phyloP scores from a whole-genome alignment of 768 basidiomycete genomes.

The Gloeophyllum trabeum region DNA sequence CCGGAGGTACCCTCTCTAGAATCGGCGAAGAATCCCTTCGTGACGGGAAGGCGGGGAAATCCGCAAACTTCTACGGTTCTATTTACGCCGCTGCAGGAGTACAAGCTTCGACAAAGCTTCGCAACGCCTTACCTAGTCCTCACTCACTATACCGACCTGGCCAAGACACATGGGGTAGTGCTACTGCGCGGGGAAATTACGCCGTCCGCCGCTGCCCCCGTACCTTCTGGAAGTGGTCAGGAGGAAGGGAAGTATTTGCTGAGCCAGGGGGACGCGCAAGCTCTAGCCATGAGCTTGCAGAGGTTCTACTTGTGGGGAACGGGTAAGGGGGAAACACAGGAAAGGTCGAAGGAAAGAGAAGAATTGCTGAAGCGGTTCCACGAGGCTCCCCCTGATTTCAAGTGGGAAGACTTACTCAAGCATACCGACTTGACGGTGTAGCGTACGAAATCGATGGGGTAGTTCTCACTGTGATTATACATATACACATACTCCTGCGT shows the following conservation, averaged over 20 bases:
- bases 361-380: conserved; percentile 62
- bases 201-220: conserved; percentile 41
- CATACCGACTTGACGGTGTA: too few relatives aligned
- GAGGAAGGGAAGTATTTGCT: conserved; percentile 44
- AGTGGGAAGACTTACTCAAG: conserved; percentile 65
- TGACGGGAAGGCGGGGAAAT: conserved; percentile 24
- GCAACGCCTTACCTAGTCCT: conserved; percentile 87
- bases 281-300: conserved; percentile 72
- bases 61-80: conserved; percentile 65
- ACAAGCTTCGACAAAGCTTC: conserved; percentile 73
- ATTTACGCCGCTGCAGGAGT: conserved; percentile 91
- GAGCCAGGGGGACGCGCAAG: conserved; percentile 73
- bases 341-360: conserved; percentile 27
- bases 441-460: too few relatives aligned
- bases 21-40: conserved; percentile 30
- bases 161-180: conserved; percentile 67
- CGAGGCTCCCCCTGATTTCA: conserved; percentile 66
- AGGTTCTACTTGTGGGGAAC: conserved; percentile 71
- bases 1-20: conserved; percentile 46
- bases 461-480: too few relatives aligned
- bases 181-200: conserved; percentile 90
- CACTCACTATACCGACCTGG: conserved; percentile 88
- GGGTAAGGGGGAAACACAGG: conserved; percentile 15
- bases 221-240: conserved; percentile 18
- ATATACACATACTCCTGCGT: too few relatives aligned